phyloP scores from a whole-genome alignment of 371 early-diverging fungal species.

The Coelomomyces lativittatus region DNA sequence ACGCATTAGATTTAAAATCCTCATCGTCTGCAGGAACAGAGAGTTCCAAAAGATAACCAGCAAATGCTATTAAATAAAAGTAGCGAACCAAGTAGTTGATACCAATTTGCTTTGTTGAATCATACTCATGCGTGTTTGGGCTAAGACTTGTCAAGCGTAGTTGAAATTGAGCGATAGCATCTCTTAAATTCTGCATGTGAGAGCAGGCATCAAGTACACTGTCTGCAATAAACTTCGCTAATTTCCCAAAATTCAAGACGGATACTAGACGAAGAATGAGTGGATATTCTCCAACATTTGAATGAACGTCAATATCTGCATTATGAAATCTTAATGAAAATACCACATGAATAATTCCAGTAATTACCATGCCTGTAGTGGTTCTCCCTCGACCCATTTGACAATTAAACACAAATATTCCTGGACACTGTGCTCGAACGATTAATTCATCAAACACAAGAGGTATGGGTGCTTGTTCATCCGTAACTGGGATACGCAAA shows the following conservation, averaged over 20 bases:
- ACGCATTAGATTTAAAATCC: not conserved
- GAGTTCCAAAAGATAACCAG: conserved; percentile 49
- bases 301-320: no score
- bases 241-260: conserved; percentile 43
- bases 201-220: conserved; percentile 48
- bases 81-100: conserved; percentile 49
- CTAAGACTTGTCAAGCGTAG: conserved; percentile 30
- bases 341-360: conserved; percentile 25
- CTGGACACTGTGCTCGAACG: conserved; percentile 5
- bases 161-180: conserved; percentile 48
- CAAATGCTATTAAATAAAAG: conserved; percentile 51
- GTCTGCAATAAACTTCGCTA: conserved; percentile 53
- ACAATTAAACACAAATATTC: conserved; percentile 41
- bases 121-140: conserved; percentile 36
- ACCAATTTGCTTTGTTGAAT: conserved; percentile 17
- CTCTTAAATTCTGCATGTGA: conserved; percentile 57
- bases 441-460: conserved; percentile 51
- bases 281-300: conserved; percentile 50
- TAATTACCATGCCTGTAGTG: conserved; percentile 53
- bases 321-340: no score
- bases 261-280: conserved; percentile 47
- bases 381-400: conserved; percentile 73
- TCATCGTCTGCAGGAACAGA: conserved; percentile 9
- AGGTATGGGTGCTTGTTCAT: conserved; percentile 43
- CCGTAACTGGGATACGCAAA: conserved; percentile 41